These are phyloP conservation scores for Fusarium sp. DNA, from an alignment of 2,329 filamentous ascomycete species.

Conservation along the genomic window DNA sequence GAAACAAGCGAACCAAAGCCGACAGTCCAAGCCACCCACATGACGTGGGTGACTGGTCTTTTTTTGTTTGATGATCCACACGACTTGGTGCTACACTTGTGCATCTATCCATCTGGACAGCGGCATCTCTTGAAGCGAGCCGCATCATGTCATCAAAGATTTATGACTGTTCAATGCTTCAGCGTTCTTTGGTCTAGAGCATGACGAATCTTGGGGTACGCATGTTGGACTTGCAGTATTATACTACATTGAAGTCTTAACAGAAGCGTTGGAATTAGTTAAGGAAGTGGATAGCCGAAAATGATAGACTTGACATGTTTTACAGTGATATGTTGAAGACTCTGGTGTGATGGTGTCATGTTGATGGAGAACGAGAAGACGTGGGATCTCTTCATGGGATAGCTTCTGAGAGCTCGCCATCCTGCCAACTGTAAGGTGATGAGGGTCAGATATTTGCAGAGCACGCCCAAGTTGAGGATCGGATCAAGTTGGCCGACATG, in stretches of 20 bases:
- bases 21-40: conserved; percentile 21
- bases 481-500: too few relatives aligned
- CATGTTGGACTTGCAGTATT: not conserved
- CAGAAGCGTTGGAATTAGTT: not conserved
- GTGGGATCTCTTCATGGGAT: not conserved
- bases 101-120: conserved; percentile 21
- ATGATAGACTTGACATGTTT: conserved; percentile 17
- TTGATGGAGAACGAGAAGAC: not conserved
- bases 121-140: conserved; percentile 18
- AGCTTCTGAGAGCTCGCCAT: too few relatives aligned
- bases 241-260: not conserved
- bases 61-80: conserved; percentile 27
- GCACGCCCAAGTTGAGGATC: too few relatives aligned
- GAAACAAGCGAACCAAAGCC: conserved; percentile 35
- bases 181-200: conserved; percentile 5
- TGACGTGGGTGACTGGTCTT: conserved; percentile 19
- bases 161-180: conserved; percentile 4
- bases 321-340: not conserved
- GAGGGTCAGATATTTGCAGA: too few relatives aligned
- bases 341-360: not conserved
- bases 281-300: not conserved
- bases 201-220: not conserved
- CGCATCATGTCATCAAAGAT: conserved; percentile 20
- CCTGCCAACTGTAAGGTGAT: too few relatives aligned
- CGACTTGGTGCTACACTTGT: conserved; percentile 18